Evolutionary conservation across 2,329 filamentous ascomycete genomes (phyloP).

Genomic region (Trichoderma afroharzianum): DNA sequence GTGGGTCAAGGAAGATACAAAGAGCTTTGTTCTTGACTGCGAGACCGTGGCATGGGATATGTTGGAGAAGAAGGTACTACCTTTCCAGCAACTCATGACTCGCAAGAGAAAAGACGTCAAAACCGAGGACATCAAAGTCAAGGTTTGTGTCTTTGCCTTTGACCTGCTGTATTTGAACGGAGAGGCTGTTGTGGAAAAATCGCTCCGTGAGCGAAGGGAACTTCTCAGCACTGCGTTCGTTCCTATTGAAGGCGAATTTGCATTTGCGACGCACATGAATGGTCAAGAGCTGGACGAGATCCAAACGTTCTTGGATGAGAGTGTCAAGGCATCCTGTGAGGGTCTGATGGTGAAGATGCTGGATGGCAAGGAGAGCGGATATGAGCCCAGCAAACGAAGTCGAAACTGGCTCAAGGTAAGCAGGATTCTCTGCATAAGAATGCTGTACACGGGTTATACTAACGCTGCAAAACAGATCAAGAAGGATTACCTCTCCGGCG

Average conservation of each 20-base stretch:
- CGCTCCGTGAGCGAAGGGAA: conserved; percentile 77
- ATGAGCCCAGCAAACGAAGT: conserved; percentile 92
- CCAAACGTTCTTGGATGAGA: conserved; percentile 86
- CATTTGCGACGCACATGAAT: conserved; percentile 82
- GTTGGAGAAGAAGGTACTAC: conserved; percentile 89
- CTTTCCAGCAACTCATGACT: conserved; percentile 98
- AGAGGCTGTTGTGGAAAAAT: conserved; percentile 80
- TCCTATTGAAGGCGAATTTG: conserved; percentile 82
- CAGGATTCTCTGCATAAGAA: background rate
- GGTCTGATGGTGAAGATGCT: conserved; percentile 99
- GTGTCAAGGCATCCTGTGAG: conserved; percentile 92
- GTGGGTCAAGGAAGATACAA: conserved; percentile 87
- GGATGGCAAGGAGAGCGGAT: conserved; percentile 86
- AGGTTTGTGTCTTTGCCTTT: conserved; percentile 96
- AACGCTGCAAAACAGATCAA: conserved; percentile 63
- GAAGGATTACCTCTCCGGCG: conserved; percentile 92
- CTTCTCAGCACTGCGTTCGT: conserved; percentile 70
- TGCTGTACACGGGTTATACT: background rate
- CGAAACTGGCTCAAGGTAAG: conserved; percentile 95
- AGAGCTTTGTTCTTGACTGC: conserved; percentile 96
- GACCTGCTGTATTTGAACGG: conserved; percentile 93
- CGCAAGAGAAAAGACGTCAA: conserved; percentile 97
- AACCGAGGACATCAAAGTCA: conserved; percentile 89
- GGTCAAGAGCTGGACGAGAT: conserved; percentile 91
- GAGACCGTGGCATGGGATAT: conserved; percentile 97